Percentiles rank a stretch among this genome's conserved stretches.
These are phyloP conservation scores for Botrytis paeoniae DNA, from an alignment of 2,329 filamentous ascomycete genomes.

Conservation along the genomic window DNA sequence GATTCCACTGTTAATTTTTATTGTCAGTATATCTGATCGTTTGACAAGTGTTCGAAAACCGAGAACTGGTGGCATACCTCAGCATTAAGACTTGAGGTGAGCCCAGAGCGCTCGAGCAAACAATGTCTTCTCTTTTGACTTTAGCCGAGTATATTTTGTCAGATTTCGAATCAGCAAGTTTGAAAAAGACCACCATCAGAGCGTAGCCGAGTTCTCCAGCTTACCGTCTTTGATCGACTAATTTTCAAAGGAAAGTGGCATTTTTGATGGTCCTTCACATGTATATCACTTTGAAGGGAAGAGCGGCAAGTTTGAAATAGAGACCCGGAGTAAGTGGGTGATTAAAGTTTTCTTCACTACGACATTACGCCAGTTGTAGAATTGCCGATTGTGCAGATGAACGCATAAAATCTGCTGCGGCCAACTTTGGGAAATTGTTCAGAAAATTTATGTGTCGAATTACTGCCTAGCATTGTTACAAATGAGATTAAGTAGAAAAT, in stretches of 20 bases:
- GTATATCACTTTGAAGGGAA: no score
- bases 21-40: accelerated
- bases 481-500: neutral
- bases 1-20: conserved; percentile 11
- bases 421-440: neutral
- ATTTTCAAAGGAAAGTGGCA: no score
- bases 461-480: accelerated
- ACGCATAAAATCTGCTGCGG: neutral
- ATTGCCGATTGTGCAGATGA: no score
- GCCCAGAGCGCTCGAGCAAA: conserved; percentile 17
- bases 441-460: accelerated
- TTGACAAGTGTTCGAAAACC: neutral
- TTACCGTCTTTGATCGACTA: no score
- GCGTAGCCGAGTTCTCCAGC: no score
- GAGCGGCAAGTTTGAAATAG: no score
- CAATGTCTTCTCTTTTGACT: conserved; percentile 19
- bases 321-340: no score
- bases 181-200: conserved; percentile 17
- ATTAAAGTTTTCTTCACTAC: no score
- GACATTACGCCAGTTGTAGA: no score
- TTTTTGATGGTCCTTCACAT: no score
- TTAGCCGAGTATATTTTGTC: conserved; percentile 11
- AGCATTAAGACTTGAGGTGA: conserved; percentile 23
- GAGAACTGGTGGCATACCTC: neutral
- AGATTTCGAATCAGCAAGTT: neutral